These are phyloP conservation scores for Colletotrichum orbiculare DNA, from an alignment of 2,329 filamentous ascomycete species.

Conservation along the genomic window DNA sequence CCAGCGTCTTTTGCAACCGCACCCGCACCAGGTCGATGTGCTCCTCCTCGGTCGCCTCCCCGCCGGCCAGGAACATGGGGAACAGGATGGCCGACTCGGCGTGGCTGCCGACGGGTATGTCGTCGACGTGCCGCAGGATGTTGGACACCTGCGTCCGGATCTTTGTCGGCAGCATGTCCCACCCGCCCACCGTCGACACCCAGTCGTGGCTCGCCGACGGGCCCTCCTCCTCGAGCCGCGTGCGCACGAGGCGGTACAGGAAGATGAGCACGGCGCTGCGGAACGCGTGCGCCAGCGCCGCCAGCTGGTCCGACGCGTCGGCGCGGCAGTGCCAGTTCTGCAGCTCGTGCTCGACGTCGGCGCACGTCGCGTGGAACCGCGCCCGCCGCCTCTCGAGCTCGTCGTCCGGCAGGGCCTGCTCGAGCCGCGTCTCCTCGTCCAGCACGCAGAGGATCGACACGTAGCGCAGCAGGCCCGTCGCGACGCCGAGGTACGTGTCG, in stretches of 20 bases:
- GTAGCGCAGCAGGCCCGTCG: slow-evolving; percentile 29
- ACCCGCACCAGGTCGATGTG: slow-evolving; percentile 25
- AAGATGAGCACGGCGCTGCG: slow-evolving; percentile 24
- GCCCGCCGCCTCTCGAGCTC: neutral
- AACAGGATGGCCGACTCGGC: slow-evolving; percentile 33
- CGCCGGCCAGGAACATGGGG: slow-evolving; percentile 34
- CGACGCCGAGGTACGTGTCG: slow-evolving; percentile 36
- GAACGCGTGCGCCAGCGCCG: slow-evolving; percentile 23
- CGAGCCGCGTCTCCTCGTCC: slow-evolving; percentile 20
- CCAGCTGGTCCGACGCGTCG: slow-evolving; percentile 15
- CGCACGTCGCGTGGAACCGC: slow-evolving; percentile 3
- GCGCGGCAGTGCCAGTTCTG: slow-evolving; percentile 24
- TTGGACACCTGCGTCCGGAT: slow-evolving; percentile 26
- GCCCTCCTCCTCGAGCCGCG: neutral
- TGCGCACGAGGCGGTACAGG: slow-evolving; percentile 21
- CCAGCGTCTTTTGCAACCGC: slow-evolving; percentile 25
- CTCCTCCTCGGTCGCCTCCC: slow-evolving; percentile 24
- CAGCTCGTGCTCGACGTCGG: slow-evolving; percentile 22
- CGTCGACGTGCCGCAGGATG: slow-evolving; percentile 17
- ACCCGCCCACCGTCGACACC: neutral
- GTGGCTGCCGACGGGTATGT: slow-evolving; percentile 26
- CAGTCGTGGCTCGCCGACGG: neutral
- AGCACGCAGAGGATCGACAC: slow-evolving; percentile 19
- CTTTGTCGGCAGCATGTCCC: slow-evolving; percentile 25
- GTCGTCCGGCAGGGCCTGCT: neutral